Conservation (phyloP, 176 grass and related monocot species). For the Eleusine indica region DNA sequence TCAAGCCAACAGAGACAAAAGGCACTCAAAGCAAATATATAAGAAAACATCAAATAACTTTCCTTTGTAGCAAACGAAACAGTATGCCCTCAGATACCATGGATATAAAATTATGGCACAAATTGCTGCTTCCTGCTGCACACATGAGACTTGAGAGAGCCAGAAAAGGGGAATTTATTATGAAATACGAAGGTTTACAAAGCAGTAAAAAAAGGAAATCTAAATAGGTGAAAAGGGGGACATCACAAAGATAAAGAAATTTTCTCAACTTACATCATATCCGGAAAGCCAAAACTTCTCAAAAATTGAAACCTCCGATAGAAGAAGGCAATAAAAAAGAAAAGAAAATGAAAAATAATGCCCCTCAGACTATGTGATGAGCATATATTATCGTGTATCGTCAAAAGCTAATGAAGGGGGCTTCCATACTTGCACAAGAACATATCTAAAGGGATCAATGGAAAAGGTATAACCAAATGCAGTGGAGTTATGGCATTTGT, state of each 20-base stretch:
- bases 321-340: not conserved
- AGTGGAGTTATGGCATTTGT: not conserved
- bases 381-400: not conserved
- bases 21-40: conserved; percentile 14
- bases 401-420: conserved; percentile 21
- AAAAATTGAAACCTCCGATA: not conserved
- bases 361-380: conserved; percentile 24
- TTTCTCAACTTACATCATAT: not conserved
- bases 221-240: not conserved
- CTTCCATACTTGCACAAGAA: conserved; percentile 17
- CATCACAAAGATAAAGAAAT: not conserved
- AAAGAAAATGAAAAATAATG: not conserved
- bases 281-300: not conserved
- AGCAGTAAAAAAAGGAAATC: not conserved
- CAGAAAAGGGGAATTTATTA: not conserved
- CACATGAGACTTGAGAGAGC: too few species aligned
- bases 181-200: not conserved
- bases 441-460: not conserved
- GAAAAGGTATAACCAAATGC: not conserved
- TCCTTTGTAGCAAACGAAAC: not conserved
- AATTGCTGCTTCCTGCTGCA: not conserved
- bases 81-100: conserved; percentile 15
- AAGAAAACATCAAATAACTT: not conserved
- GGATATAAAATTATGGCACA: conserved; percentile 32
- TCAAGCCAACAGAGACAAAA: conserved; percentile 13